Evolutionary conservation across 371 early-diverging fungal species (phyloP).

Genomic region (Mortierella sp.): DNA sequence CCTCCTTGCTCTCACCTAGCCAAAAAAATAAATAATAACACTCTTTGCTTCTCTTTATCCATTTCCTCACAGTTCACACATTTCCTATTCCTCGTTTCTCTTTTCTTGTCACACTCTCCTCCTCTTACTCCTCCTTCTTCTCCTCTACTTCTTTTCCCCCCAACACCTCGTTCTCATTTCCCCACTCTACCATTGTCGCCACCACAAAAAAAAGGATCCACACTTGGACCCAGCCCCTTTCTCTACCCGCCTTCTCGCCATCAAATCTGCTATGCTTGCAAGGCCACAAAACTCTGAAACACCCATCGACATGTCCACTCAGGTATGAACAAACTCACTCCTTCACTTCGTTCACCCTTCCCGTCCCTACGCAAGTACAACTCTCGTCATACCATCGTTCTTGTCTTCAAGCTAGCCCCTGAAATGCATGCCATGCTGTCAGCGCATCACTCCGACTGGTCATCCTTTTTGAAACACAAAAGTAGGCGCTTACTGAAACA

Average conservation of each 20-base stretch:
- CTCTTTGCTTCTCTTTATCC: too few species aligned
- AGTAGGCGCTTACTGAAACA: neutral
- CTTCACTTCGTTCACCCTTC: too few species aligned
- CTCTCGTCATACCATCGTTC: neutral
- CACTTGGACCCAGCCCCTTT: neutral
- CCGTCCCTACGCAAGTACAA: neutral
- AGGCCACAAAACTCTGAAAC: neutral
- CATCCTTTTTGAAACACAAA: neutral
- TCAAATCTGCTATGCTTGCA: conserved; percentile 1
- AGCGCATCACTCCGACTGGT: neutral
- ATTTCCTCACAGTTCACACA: neutral
- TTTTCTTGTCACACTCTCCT: neutral
- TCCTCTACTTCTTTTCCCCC: neutral
- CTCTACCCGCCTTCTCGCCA: neutral
- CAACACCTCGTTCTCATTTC: too few species aligned
- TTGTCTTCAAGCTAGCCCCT: conserved; percentile 1
- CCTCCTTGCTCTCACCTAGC: neutral
- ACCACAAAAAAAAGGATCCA: neutral
- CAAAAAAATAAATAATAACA: neutral
- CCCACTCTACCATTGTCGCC: neutral
- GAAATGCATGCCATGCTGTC: conserved; percentile 1
- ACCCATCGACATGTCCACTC: neutral
- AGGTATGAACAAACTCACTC: neutral
- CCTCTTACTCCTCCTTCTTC: neutral
- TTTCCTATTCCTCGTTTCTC: neutral